Conservation (phyloP, 2,329 filamentous ascomycete genomes). For the Verticillium dahliae region DNA sequence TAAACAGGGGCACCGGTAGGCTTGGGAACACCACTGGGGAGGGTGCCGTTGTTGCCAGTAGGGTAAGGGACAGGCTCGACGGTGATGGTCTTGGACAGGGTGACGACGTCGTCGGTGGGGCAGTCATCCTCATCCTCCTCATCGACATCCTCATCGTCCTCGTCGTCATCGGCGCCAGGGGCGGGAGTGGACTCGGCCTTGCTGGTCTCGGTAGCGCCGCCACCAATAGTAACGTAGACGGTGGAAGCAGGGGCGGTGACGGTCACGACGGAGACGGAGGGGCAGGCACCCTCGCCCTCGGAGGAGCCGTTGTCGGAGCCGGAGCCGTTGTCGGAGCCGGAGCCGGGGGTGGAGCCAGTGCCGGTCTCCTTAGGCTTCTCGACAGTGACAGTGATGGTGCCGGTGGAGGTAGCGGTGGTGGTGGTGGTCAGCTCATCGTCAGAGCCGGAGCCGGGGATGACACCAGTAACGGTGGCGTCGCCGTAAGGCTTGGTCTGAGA, state of each 20-base stretch:
- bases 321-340: neutral
- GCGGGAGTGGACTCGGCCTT: conserved; percentile 13
- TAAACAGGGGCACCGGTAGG: conserved; percentile 21
- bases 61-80: conserved; percentile 32
- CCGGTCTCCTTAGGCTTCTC: conserved; percentile 16
- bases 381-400: conserved; percentile 27
- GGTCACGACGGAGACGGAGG: conserved; percentile 13
- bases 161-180: conserved; percentile 5
- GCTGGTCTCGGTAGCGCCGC: conserved; percentile 7
- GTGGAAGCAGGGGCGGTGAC: conserved; percentile 18
- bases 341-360: conserved; percentile 3
- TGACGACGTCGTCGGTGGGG: conserved; percentile 16
- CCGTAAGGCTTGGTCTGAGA: conserved; percentile 24
- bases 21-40: conserved; percentile 21
- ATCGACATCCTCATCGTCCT: conserved; percentile 6
- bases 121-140: conserved; percentile 13
- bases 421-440: conserved; percentile 27
- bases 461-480: conserved; percentile 13
- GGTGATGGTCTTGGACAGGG: conserved; percentile 22
- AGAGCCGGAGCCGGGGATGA: conserved; percentile 10
- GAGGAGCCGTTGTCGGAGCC: conserved; percentile 2
- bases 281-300: conserved; percentile 6
- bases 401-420: conserved; percentile 27
- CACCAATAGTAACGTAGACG: conserved; percentile 19
- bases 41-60: conserved; percentile 25